Conservation (phyloP, 257 asterid genomes). For the Penstemon davidsonii region DNA sequence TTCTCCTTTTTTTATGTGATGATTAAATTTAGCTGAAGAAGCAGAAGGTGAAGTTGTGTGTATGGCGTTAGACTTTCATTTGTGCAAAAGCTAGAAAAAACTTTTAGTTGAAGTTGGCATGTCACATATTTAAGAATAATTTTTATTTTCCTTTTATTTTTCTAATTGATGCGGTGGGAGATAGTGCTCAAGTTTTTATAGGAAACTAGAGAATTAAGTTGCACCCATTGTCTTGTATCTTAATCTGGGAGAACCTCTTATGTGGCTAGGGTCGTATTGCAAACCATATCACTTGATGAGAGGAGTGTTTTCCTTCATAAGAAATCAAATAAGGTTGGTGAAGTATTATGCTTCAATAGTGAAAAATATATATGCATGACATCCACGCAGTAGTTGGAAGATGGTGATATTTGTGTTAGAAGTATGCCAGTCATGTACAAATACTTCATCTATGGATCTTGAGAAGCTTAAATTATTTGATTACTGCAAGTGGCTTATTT, state of each 20-base stretch:
- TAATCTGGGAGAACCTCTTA: background rate
- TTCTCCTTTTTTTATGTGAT: constrained; percentile 7
- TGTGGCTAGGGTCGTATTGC: background rate
- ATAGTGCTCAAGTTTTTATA: background rate
- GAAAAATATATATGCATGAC: background rate
- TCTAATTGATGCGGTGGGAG: background rate
- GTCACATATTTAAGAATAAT: background rate
- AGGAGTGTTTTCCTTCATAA: background rate
- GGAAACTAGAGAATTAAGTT: background rate
- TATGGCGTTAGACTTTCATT: background rate
- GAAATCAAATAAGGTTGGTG: background rate
- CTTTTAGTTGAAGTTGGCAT: background rate
- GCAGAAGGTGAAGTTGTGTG: background rate
- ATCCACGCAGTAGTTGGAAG: background rate
- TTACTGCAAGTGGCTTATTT: background rate
- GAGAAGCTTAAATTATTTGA: background rate
- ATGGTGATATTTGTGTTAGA: background rate
- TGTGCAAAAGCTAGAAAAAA: background rate
- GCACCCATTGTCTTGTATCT: background rate
- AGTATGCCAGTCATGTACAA: background rate
- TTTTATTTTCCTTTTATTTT: background rate
- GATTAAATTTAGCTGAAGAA: constrained; percentile 24
- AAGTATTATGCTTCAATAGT: background rate
- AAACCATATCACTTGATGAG: background rate
- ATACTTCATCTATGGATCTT: background rate